phyloP scores from a whole-genome alignment of 176 grass and related monocot species.

The Hordeum vulgare region DNA sequence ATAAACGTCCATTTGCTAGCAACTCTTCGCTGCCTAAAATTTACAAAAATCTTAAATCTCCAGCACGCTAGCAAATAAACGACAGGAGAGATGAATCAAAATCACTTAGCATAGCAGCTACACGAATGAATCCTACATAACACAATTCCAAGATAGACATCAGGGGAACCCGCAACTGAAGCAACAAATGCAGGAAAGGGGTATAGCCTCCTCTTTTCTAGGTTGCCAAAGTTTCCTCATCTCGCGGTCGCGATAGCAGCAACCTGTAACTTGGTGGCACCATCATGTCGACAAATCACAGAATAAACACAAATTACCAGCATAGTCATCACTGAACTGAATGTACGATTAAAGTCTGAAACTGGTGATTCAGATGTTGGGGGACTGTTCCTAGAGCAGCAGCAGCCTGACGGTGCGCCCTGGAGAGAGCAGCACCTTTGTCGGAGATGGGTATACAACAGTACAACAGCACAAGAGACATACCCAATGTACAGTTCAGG shows the following conservation, averaged over 20 bases:
- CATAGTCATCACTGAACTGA: background rate
- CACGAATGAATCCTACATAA: background rate
- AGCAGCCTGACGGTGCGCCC: background rate
- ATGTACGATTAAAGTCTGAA: background rate
- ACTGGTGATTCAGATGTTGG: background rate
- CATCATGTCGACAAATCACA: background rate
- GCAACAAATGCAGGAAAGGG: background rate
- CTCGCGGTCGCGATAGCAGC: too few species aligned
- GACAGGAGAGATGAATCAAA: background rate
- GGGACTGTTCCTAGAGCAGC: slow-evolving; percentile 13
- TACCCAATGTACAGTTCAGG: slow-evolving; percentile 5
- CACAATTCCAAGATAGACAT: background rate
- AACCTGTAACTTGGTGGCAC: background rate
- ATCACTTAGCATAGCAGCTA: background rate
- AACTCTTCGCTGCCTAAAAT: background rate
- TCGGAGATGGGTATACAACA: background rate
- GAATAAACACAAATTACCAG: background rate
- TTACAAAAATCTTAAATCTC: background rate
- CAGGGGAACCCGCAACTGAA: background rate
- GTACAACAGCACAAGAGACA: slow-evolving; percentile 23
- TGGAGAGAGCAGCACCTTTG: background rate
- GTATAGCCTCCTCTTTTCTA: background rate
- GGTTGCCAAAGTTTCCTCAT: background rate
- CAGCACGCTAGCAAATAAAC: too few species aligned
- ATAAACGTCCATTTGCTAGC: background rate